These are phyloP conservation scores for Cordyceps militaris DNA, from an alignment of 2,329 filamentous ascomycete genomes.

Conservation along the genomic window DNA sequence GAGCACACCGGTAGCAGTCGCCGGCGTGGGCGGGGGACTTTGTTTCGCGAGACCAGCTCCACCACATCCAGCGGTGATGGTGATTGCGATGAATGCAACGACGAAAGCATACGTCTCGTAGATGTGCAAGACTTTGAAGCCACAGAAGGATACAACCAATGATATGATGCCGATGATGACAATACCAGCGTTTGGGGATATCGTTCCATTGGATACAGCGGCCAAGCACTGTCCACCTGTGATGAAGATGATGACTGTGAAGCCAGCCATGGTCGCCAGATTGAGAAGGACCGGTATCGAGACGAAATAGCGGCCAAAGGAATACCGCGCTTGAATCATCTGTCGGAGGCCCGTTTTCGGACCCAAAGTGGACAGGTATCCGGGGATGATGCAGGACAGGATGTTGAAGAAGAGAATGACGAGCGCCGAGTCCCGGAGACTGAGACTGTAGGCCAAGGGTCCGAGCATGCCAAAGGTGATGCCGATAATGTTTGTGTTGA, in stretches of 20 bases:
- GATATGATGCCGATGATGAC: conserved; percentile 51
- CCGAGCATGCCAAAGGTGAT: conserved; percentile 60
- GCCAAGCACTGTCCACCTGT: conserved; percentile 53
- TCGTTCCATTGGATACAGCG: conserved; percentile 40
- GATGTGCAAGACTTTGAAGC: conserved; percentile 48
- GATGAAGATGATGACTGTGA: conserved; percentile 54
- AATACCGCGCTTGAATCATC: conserved; percentile 58
- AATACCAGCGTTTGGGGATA: conserved; percentile 51
- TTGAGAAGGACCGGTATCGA: conserved; percentile 56
- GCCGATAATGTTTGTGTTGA: conserved; percentile 41
- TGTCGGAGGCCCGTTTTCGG: conserved; percentile 58
- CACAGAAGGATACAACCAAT: conserved; percentile 55
- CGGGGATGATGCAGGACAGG: conserved; percentile 45
- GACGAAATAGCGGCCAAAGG: conserved; percentile 53
- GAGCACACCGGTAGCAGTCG: conserved; percentile 41
- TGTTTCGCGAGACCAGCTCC: conserved; percentile 44
- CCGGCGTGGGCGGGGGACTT: conserved; percentile 29
- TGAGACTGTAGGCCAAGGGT: conserved; percentile 46
- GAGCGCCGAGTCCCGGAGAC: conserved; percentile 48
- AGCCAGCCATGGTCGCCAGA: conserved; percentile 55
- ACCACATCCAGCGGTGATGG: conserved; percentile 48
- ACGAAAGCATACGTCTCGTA: conserved; percentile 54
- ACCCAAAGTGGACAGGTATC: conserved; percentile 50
- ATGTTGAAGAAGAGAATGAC: conserved; percentile 59
- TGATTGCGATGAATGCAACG: conserved; percentile 46